Conservation (phyloP, 2,329 filamentous ascomycete genomes). For the Parastagonospora avenae region DNA sequence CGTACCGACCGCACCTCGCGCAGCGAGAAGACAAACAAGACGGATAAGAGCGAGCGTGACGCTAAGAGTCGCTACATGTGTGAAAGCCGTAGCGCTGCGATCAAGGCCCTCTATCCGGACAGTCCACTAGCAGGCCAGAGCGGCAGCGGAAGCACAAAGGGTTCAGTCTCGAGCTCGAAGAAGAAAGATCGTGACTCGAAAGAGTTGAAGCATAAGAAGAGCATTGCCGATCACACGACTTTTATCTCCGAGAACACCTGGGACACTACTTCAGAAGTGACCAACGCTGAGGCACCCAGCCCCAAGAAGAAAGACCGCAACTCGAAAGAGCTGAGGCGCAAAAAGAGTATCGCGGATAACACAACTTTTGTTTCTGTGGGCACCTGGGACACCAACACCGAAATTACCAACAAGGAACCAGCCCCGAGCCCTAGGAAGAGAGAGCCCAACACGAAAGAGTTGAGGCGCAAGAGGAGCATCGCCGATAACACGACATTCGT, state of each 20-base stretch:
- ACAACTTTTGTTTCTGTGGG: too few species aligned
- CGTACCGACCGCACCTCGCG: conserved; percentile 24
- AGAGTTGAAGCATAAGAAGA: conserved; percentile 22
- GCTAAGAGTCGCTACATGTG: conserved; percentile 38
- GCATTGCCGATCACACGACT: conserved; percentile 1
- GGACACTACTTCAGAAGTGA: conserved; percentile 29
- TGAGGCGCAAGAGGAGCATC: conserved; percentile 19
- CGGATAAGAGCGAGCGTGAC: conserved; percentile 25
- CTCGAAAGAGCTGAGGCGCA: conserved; percentile 1
- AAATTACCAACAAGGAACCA: not conserved
- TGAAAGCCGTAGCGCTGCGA: conserved; percentile 44
- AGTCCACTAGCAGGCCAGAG: conserved; percentile 29
- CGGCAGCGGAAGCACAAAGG: conserved; percentile 18
- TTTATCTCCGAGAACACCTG: conserved; percentile 18
- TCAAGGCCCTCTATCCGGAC: conserved; percentile 47
- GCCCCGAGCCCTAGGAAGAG: conserved; percentile 19
- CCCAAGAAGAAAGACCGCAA: not conserved
- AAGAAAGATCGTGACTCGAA: conserved; percentile 17
- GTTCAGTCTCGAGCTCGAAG: conserved; percentile 22
- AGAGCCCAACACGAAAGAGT: conserved; percentile 17
- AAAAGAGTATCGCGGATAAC: too few species aligned
- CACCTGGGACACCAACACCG: too few species aligned
- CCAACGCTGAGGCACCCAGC: not conserved
- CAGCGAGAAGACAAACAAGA: conserved; percentile 14
- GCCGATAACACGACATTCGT: conserved; percentile 12